Evolutionary conservation across 1,284 basidiomycete genomes (phyloP), one percentile per base, ranked within the genome.

Genomic region (Moesziomyces sp.): DNA sequence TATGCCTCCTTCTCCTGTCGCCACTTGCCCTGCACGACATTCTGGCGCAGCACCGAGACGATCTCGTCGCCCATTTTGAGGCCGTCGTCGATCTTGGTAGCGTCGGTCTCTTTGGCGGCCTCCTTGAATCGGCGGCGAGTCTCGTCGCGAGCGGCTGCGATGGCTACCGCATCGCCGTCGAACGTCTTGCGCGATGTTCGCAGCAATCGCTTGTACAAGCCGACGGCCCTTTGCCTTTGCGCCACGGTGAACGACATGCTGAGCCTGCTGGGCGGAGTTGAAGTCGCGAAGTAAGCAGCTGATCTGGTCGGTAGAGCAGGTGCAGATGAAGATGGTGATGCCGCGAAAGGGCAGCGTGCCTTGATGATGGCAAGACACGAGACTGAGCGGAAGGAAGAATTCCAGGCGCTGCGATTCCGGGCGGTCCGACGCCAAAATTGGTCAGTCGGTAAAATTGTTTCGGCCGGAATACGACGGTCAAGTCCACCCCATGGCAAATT

Each of bases 1-100:
- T 74, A 79, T 5, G 74, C 68, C 18, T 72, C 51, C 3, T 46
- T 50, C 8, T 78, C 72, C 35, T 76, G 63, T 24, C 71, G 60
- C 56, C 60, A 75, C 26, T 74, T 74, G 48, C 80, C 82, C 60
- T 83, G 82, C 21, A 83, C 82, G 16, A 83, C 82, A 52, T 83
- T 83, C 58, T 67, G 73, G 28, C 75, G 66, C 14, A 83, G 71
- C 21, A 83, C 58, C 9, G 63, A 59, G 46, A 77, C 66, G 26
- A 83, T 70, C 55, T 83, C 81, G 28, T 80, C 65, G 55, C 77
- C 78, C 77, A 77, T 76, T 42, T 73, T 66, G 52, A 83, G 64
- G 11, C 64, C 69, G 51, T 80, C 71, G 26, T 83, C 76, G 42
- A 79, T 76, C 55, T 76, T 77, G 46, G 55, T 50, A 11, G 75